Evolutionary conservation across 23 red algal species (phyloP), one percentile per base, ranked within the genome.

Genomic region (Porphyridium purpureum): DNA sequence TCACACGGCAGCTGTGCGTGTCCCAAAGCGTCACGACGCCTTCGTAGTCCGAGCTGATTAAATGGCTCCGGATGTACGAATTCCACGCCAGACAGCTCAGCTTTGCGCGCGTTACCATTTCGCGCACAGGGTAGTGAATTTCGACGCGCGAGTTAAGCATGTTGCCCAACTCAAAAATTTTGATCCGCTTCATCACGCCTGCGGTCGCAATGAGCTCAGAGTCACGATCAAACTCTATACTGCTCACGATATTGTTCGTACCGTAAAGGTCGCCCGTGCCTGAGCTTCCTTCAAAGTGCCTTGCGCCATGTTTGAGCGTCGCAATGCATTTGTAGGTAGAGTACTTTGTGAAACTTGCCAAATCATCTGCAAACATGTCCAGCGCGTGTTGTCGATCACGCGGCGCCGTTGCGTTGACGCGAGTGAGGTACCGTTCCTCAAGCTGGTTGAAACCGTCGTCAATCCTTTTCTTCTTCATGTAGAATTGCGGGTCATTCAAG

Each of bases 21-120:
- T 98, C 90, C 90, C 90, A 98, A 6, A 86, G 34, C 0, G 67
- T 72, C 30, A 98, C 79, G 1, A 86, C 71, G 17, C 90, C 90
- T 38, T 98, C 81, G 38, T 98, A 98, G 52, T 98, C 90, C n/a
- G 69, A 77, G 9, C 64, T 58, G 24, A 73, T 62, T 0, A 98
- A 47, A 32, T 86, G 90, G 31, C 86, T 68, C 36, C 66, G 69
- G 36, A 83, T 81, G 33, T 84, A 74, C 25, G 80, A 72, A 31
- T 83, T 98, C 90, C 90, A 98, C 30, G 57, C 62, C 29, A 98
- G 62, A 55, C 90, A 86, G 48, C 69, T 79, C 1, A 98, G 31
- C 60, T 98, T 98, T 6, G 73, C 81, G 3, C 62, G 54, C 34
- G 90, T 70, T 49, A 35, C 53, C 25, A 98, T 74, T 58, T 98